phyloP scores from a whole-genome alignment of 495 filamentous ascomycete genomes.

The Penicillium silybi region DNA sequence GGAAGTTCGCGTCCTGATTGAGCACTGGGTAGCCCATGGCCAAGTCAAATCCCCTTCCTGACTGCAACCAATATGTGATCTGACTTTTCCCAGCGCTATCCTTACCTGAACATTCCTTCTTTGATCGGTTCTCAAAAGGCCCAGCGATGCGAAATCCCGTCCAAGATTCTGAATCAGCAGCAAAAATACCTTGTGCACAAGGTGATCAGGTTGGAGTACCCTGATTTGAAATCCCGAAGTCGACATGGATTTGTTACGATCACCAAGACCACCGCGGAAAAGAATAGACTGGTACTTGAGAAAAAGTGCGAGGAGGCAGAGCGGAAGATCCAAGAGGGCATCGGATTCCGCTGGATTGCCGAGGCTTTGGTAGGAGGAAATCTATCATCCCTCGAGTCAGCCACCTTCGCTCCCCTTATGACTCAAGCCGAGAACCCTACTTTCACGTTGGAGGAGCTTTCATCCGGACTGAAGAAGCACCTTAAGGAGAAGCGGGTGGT shows the following conservation, averaged over 20 bases:
- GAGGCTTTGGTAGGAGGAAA: constrained; percentile 63
- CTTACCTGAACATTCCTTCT: constrained; percentile 31
- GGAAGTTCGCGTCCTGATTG: constrained; percentile 45
- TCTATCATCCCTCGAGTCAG: constrained; percentile 45
- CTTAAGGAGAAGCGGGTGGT: constrained; percentile 49
- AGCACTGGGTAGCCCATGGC: constrained; percentile 41
- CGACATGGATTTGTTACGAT: constrained; percentile 51
- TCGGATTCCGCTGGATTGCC: constrained; percentile 66
- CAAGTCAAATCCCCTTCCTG: no score
- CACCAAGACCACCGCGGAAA: constrained; percentile 40
- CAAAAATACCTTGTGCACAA: constrained; percentile 69
- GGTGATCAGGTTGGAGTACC: constrained; percentile 60
- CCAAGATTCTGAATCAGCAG: constrained; percentile 34
- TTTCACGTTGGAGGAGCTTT: constrained; percentile 21
- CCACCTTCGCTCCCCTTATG: constrained; percentile 31
- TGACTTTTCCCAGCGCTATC: no score
- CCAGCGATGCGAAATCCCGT: background rate
- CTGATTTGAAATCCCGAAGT: constrained; percentile 46
- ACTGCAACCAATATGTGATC: no score
- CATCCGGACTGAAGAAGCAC: constrained; percentile 23
- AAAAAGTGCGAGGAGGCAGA: constrained; percentile 35
- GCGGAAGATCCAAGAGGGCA: constrained; percentile 42
- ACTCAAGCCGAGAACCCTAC: constrained; percentile 45
- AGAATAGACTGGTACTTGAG: constrained; percentile 41
- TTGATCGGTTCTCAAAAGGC: background rate